Evolutionary conservation across 2,329 filamentous ascomycete species (phyloP).

Genomic region (Lachnellula arida): DNA sequence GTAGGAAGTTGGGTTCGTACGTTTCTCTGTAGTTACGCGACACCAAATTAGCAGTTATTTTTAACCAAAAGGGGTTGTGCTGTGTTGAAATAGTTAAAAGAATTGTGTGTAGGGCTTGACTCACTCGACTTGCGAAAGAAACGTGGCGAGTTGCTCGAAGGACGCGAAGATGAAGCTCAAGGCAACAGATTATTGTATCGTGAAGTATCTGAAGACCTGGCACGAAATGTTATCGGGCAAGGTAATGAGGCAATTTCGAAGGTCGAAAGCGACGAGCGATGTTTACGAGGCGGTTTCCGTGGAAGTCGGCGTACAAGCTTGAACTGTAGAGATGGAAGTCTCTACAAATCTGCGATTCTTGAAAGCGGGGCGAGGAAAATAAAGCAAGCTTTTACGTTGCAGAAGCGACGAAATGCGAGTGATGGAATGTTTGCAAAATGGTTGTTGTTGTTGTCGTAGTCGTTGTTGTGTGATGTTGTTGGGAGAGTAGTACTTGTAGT

Average conservation of each 20-base stretch:
- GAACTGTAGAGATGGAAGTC: conserved; percentile 22
- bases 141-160: conserved; percentile 22
- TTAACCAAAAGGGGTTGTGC: conserved; percentile 12
- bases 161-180: conserved; percentile 23
- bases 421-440: conserved; percentile 10
- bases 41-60: conserved; percentile 21
- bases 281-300: conserved; percentile 10
- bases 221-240: conserved; percentile 24
- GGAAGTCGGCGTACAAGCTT: conserved; percentile 11
- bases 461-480: neutral
- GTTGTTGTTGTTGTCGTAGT: neutral
- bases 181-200: conserved; percentile 21
- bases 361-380: conserved; percentile 9
- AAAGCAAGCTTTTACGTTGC: conserved; percentile 15
- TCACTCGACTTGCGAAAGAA: conserved; percentile 34
- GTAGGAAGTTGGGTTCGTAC: conserved; percentile 27
- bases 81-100: conserved; percentile 1
- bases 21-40: conserved; percentile 32
- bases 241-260: conserved; percentile 23
- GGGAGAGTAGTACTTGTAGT: neutral
- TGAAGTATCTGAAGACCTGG: conserved; percentile 11
- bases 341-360: conserved; percentile 16
- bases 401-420: conserved; percentile 21
- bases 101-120: conserved; percentile 20
- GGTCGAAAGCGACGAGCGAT: conserved; percentile 16